Base-by-base conservation (phyloP, 2,329 filamentous ascomycete genomes). In the Alternaria conjuncta region DNA sequence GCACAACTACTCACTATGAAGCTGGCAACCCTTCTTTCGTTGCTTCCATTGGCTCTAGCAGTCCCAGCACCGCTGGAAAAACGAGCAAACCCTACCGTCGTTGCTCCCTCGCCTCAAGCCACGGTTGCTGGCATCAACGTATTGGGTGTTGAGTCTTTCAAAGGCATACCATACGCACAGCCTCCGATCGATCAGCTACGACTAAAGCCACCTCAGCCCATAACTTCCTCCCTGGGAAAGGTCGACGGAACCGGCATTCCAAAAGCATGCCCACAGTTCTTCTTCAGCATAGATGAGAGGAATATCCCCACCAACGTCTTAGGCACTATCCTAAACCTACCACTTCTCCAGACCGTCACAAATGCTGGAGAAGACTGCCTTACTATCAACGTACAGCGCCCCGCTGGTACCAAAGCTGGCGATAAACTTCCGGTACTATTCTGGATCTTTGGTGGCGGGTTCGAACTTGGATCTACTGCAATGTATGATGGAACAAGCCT, bases 141-240 rank as follows among this genome's bases (percentile, higher is more conserved):
- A 3, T 71, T 76, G 3, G 78, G 80, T 25, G 84, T 93, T 20
- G 92, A 95, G 61, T 87, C 84, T 25, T 94, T 92, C 81, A 88
- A 86, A 59, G 91, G 89, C 21, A 92, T 96, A 60, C 92, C 92
- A 4, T 96, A 89, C 73, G 91, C 92, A 3, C 83, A 92, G 65
- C 86, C 91, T 2, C 92, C 92, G 0, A 84, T 86, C 0, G 91
- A 90, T 0, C 76, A 83, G 4, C 82, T 93, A 23, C 88, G 92
- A 15, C 85, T 96, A 32, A 89, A 86, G 73, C 89, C 90, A 7
- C 92, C 92, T 1, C 85, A 88, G 72, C 82, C 85, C 8, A 80
- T 92, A 15, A 87, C 84, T 7, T 79, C 82, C 5, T 71, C 84
- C 0, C 78, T 92, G 1, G 91, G 90, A 1, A 89, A 83, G 0